Conservation (phyloP, 345 rosid genomes). For the Gossypioides kirkii region DNA sequence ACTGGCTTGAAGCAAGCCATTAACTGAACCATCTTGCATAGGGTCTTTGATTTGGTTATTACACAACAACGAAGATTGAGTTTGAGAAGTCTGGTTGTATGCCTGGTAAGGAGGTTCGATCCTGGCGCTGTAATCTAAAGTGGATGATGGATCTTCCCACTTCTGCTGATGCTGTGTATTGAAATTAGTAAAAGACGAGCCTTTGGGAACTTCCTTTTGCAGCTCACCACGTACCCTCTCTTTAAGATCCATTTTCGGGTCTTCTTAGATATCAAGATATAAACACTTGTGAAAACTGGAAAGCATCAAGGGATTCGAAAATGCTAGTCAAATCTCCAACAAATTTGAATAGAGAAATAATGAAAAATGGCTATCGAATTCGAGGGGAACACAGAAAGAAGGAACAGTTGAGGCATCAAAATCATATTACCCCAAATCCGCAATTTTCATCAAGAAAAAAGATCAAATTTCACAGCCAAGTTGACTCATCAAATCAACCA, state of each 20-base stretch:
- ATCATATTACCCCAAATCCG: too few relatives aligned
- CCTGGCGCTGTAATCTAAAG: constrained; percentile 43
- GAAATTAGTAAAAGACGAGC: constrained; percentile 31
- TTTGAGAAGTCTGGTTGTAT: constrained; percentile 31
- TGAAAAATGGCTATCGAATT: background rate
- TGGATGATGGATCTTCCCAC: constrained; percentile 55
- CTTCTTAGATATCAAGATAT: constrained; percentile 15
- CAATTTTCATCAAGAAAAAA: background rate
- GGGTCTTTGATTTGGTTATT: constrained; percentile 33
- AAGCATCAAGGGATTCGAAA: constrained; percentile 8
- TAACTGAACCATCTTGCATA: constrained; percentile 26
- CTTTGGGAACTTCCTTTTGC: constrained; percentile 28
- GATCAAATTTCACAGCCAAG: background rate
- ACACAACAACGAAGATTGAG: constrained; percentile 24
- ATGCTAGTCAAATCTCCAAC: background rate
- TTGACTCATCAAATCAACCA: background rate
- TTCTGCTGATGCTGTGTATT: constrained; percentile 39
- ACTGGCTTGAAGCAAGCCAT: constrained; percentile 31
- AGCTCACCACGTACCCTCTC: constrained; percentile 37
- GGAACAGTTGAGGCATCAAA: background rate
- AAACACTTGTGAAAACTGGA: constrained; percentile 14
- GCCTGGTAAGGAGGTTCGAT: constrained; percentile 38
- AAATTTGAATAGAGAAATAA: background rate
- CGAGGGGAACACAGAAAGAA: background rate
- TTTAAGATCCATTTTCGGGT: constrained; percentile 49